Base-by-base conservation (phyloP, 805 yeast genomes). In the Metschnikowia picachoensis region DNA sequence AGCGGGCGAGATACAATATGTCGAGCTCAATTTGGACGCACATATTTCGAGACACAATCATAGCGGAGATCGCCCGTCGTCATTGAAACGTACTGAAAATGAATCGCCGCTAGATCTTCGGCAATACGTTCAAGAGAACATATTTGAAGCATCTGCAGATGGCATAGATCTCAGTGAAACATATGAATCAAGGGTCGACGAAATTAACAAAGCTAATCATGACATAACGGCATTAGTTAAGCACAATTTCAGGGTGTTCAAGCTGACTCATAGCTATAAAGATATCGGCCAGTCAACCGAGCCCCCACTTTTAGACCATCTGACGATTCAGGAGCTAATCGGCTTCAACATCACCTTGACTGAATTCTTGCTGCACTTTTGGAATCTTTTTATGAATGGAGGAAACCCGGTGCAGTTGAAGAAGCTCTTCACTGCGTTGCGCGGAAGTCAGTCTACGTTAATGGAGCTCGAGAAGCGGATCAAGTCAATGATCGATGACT, bases 241-340 rank as follows among this genome's bases (percentile, higher is more conserved):
- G 52, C 66, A 68, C 36, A 81, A 80, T 55, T 71, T 81, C 13
- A 77, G 79, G 44, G 82, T 80, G 51, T 76, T 79, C 11, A 73
- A 70, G 39, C 79, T 57, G 47, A 44, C 53, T 27, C 48, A 56
- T 42, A 50, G 46, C 33, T 39, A 53, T 33, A 56, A 48, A 32
- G 65, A 57, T 12, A 25, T 41, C 16, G 28, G 30, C n/a, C 44
- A 40, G 33, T 29, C 42, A 3, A n/a, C 43, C 1, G 53, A 49
- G 28, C 47, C 53, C 62, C 60, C 67, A 69, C 31, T 77, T 72
- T 74, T 76, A 58, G 51, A 55, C 43, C 58, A 48, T 4, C 44
- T 51, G 9, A 43, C 56, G 9, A 56, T 59, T 6, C 71, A 69
- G 47, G 72, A 68, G 37, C 62, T 72, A 35, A 60, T 68, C 14